Evolutionary conservation across 2,329 filamentous ascomycete genomes (phyloP), one percentile per base, ranked within the genome.

Genomic region (Dichotomopilus funicola): DNA sequence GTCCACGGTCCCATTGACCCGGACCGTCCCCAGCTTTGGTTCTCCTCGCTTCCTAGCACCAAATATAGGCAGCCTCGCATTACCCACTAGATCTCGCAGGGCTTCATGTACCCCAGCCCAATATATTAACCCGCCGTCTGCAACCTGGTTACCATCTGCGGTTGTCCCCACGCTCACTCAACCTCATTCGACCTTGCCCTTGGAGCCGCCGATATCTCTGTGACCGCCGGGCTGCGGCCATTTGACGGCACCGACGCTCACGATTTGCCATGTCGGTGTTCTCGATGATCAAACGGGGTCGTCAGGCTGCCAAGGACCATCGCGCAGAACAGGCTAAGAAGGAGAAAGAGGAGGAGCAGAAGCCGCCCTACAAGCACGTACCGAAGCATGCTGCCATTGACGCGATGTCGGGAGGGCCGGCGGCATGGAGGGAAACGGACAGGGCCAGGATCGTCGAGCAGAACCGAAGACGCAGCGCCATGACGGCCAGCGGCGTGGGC

Each of bases 321-420:
- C 78, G 73, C 41, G 71, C 73, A 44, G 77, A 79, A 63, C 65
- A 74, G 57, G 73, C 70, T 43, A 75, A 78, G 61, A 74, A 77
- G 62, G 69, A 74, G 41, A 75, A 77, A 51, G 65, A 69, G 43
- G 73, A 75, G 58, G 51, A 66, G 19, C 64, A 68, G 40, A 73
- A 73, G 52, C 59, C 70, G n/a, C 73, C 78, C 10, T 85, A 86
- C 68, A 77, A 72, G 51, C 82, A 86, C 64, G 68, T 82, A 19
- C 81, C 82, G n/a, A 83, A 73, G 11, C 83, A 86, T 64, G 82
- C 82, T 34, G 80, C 79, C 46, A 66, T 73, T 10, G 82, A 86
- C 67, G 80, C 82, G 44, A 68, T 84, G 44, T 72, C 75, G 27
- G 77, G 76, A 35, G 78, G 78, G 3, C 81, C 80, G 8, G 71